These are phyloP conservation scores for Leccinum fibrillosum DNA, from an alignment of 768 basidiomycete genomes.

Conservation along the genomic window DNA sequence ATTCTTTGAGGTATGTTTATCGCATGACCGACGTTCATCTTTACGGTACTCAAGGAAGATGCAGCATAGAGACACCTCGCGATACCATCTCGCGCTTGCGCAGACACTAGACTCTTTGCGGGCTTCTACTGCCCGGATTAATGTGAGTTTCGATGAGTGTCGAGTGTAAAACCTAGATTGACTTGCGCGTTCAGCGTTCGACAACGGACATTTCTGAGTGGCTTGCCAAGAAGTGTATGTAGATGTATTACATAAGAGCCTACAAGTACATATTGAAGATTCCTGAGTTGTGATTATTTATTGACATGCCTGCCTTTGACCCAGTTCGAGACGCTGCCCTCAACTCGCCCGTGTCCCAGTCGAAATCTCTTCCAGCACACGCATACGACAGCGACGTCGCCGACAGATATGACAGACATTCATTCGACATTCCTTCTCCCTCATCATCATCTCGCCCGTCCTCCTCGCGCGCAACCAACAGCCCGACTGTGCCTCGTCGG, in stretches of 20 bases:
- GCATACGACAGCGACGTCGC: constrained; percentile 23
- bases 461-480: constrained; percentile 33
- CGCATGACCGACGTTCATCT: background rate
- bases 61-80: constrained; percentile 66
- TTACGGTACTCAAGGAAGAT: background rate
- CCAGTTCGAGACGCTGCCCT: constrained; percentile 85
- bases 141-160: constrained; percentile 39
- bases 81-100: constrained; percentile 58
- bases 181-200: constrained; percentile 44
- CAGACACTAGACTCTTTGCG: constrained; percentile 70
- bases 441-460: constrained; percentile 37
- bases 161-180: background rate
- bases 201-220: constrained; percentile 54
- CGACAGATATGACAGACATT: constrained; percentile 26
- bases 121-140: constrained; percentile 57
- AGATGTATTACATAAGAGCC: constrained; percentile 17
- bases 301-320: constrained; percentile 58
- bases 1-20: constrained; percentile 69
- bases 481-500: constrained; percentile 52
- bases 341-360: constrained; percentile 63
- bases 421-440: constrained; percentile 32
- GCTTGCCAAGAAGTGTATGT: constrained; percentile 34
- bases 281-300: constrained; percentile 6
- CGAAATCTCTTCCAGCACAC: constrained; percentile 34
- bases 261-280: too few species aligned